Base-by-base conservation (phyloP, 2,329 filamentous ascomycete species). In the Chrysosporium keratinophilum region DNA sequence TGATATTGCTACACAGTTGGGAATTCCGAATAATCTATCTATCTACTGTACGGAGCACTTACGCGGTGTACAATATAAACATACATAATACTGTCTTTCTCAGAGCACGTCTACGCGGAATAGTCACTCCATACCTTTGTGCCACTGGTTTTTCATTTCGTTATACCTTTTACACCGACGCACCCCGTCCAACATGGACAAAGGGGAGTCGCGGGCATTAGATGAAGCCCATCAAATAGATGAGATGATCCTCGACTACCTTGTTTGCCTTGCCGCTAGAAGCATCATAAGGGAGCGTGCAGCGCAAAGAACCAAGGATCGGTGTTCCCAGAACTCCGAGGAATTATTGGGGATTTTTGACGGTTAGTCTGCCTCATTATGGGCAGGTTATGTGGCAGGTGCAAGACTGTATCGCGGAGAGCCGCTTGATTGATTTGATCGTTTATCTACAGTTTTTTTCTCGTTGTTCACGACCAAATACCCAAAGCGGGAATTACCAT, bases 211-310 rank as follows among this genome's bases (percentile, higher is more conserved):
- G 23, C 23, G 23, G 7, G 23, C 23, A 28, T 7, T 28, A 7
- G 23, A 28, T 28, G 23, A 28, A 7, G 3, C 23, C 7, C 7
- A 4, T 7, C 23, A 50, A 3, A 37, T 79, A 12, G 75, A 82
- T 58, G 61, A 73, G 35, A 73, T 78, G 63, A 78, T 80, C 42
- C 66, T 80, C n/a, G 79, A 82, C 61, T 81, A 79, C 58, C 63
- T 80, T 3, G 60, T 75, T 40, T 75, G 72, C 66, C 70, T 73
- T 44, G 69, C 75, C 6, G 74, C 71, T 41, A 63, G 70, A 17
- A 63, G 66, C 39, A 65, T 76, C 3, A 62, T 79, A 34, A 64
- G 67, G 23, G 66, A 69, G 54, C 57, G 52, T 45, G 57, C 43
- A 52, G 52, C 48, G 40, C 40, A 59, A 11, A 56, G 54, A 39